These are phyloP conservation scores for Colletotrichum navitas DNA, from an alignment of 2,329 filamentous ascomycete species.

Conservation along the genomic window DNA sequence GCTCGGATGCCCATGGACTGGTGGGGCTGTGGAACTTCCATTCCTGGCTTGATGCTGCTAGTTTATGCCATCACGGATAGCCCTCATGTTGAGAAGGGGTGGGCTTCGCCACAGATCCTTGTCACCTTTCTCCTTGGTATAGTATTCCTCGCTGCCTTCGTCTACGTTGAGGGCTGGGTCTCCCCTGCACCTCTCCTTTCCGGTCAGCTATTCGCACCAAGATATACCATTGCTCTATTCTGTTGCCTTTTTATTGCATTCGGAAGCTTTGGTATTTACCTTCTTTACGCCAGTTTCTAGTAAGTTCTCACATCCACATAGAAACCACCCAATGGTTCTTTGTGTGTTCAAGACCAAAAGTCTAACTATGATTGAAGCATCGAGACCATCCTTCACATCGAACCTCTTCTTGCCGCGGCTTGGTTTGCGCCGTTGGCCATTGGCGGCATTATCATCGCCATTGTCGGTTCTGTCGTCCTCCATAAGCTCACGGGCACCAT, in stretches of 20 bases:
- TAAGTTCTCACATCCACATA: background rate
- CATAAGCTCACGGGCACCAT: background rate
- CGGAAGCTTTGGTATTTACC: background rate
- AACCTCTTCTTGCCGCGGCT: background rate
- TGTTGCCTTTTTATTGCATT: background rate
- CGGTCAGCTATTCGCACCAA: background rate
- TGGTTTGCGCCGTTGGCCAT: background rate
- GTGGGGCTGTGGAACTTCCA: conserved; percentile 4
- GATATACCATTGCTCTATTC: background rate
- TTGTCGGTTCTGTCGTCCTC: background rate
- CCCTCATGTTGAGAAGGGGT: background rate
- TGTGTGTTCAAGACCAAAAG: background rate
- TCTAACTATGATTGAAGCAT: background rate
- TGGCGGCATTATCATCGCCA: background rate
- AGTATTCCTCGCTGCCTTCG: background rate
- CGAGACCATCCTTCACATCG: background rate
- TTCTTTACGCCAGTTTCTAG: background rate
- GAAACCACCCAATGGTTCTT: background rate
- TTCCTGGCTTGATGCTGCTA: background rate
- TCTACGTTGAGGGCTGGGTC: background rate
- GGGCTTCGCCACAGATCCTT: background rate
- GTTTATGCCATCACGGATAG: background rate
- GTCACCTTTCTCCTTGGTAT: background rate
- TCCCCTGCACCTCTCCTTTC: background rate
- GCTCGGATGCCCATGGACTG: conserved; percentile 4